Percentiles rank a stretch among this genome's conserved stretches.
Conservation (phyloP, 164 flowering plant species). For the Protea cynaroides region DNA sequence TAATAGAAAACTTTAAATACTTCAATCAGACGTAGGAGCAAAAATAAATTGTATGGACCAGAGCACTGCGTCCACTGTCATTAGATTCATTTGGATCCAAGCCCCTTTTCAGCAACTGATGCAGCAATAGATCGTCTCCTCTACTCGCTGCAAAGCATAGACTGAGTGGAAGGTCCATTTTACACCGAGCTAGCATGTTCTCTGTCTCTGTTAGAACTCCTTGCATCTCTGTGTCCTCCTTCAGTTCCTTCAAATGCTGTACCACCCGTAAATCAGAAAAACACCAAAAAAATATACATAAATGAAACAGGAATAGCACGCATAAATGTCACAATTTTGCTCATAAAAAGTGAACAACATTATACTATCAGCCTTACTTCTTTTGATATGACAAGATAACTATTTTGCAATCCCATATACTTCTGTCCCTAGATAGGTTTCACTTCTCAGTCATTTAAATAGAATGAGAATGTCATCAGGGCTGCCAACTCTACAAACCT, state of each 20-base stretch:
- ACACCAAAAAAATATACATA: background rate
- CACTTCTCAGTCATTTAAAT: too few species aligned
- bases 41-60: constrained; percentile 37
- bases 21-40: background rate
- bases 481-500: constrained; percentile 36
- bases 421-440: too few species aligned
- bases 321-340: too few species aligned
- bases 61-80: constrained; percentile 66
- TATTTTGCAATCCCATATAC: too few species aligned
- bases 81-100: constrained; percentile 88
- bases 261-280: constrained; percentile 4
- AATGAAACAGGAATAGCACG: background rate
- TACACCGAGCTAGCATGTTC: constrained; percentile 81
- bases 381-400: too few species aligned
- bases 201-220: constrained; percentile 68
- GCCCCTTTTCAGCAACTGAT: constrained; percentile 63
- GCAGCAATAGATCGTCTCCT: constrained; percentile 68
- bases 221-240: constrained; percentile 77
- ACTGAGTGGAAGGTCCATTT: constrained; percentile 85
- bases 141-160: constrained; percentile 75
- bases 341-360: too few species aligned
- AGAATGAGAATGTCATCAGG: background rate
- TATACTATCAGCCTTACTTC: too few species aligned
- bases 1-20: background rate
- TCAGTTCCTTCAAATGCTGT: constrained; percentile 77